Evolutionary conservation across 306 rosid species (phyloP).

Genomic region (Cicer cuneatum): DNA sequence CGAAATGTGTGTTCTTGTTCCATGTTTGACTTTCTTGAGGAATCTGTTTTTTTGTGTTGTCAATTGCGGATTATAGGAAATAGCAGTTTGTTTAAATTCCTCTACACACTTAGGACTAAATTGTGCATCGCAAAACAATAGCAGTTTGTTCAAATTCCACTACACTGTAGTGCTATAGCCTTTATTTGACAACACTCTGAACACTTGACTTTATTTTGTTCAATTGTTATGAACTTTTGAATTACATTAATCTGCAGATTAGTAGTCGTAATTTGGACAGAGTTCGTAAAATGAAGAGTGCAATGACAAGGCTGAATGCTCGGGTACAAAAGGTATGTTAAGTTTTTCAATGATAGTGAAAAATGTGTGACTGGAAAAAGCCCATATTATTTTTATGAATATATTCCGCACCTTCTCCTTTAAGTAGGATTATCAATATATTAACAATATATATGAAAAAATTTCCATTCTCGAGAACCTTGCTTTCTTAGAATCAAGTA

Average conservation of each 20-base stretch:
- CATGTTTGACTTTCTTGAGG: conserved; percentile 32
- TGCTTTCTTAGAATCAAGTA: neutral
- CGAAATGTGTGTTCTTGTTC: conserved; percentile 34
- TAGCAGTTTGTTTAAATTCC: no score
- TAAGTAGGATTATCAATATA: neutral
- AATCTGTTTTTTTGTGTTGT: neutral
- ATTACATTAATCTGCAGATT: conserved; percentile 60
- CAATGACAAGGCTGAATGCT: conserved; percentile 97
- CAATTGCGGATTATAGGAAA: no score
- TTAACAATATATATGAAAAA: neutral
- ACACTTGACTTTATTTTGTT: neutral
- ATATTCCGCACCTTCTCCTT: conserved; percentile 3
- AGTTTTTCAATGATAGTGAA: conserved; percentile 20
- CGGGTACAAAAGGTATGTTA: conserved; percentile 88
- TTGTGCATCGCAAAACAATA: no score
- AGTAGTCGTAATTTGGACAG: conserved; percentile 96
- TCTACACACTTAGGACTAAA: no score
- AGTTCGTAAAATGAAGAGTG: conserved; percentile 95
- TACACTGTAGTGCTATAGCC: no score
- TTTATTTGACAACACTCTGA: no score
- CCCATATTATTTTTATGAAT: conserved; percentile 23
- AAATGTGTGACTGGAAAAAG: neutral
- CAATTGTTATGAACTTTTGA: conserved; percentile 27
- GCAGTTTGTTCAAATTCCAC: no score
- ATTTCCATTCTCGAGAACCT: neutral